phyloP scores from a whole-genome alignment of 2,329 filamentous ascomycete species.

The Nemania sp. region DNA sequence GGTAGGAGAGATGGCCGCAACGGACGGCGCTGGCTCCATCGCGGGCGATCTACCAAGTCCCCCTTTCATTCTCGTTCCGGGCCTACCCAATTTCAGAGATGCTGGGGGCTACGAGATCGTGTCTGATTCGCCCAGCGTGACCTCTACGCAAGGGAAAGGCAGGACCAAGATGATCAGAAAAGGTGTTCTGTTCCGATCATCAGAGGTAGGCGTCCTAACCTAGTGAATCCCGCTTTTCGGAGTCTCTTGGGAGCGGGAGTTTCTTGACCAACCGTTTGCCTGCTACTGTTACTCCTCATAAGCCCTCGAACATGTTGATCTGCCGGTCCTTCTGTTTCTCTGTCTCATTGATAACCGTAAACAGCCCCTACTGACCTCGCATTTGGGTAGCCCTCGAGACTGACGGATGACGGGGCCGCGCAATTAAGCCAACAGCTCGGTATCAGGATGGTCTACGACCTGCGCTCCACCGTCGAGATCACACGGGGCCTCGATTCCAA shows the following conservation, averaged over 20 bases:
- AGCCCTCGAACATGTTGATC: background rate
- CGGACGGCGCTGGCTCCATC: background rate
- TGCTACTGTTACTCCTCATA: background rate
- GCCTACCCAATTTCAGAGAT: slow-evolving; percentile 71
- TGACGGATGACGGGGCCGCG: slow-evolving; percentile 58
- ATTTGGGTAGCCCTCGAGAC: slow-evolving; percentile 51
- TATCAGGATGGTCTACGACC: slow-evolving; percentile 54
- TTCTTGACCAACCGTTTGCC: background rate
- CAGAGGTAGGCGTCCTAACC: slow-evolving; percentile 48
- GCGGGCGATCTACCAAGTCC: slow-evolving; percentile 39
- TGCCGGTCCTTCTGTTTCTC: background rate
- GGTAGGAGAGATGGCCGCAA: slow-evolving; percentile 14
- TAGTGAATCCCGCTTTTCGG: background rate
- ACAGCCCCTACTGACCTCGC: slow-evolving; percentile 2
- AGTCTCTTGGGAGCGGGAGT: background rate
- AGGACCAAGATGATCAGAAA: slow-evolving; percentile 50
- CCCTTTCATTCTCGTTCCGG: slow-evolving; percentile 57
- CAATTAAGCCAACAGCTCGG: slow-evolving; percentile 56
- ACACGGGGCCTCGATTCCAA: slow-evolving; percentile 44
- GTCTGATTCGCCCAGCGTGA: slow-evolving; percentile 23
- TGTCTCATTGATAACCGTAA: background rate
- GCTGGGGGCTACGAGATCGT: slow-evolving; percentile 62
- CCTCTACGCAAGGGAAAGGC: slow-evolving; percentile 6
- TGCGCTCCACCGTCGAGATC: slow-evolving; percentile 55
- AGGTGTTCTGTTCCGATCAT: slow-evolving; percentile 67